Evolutionary conservation across 129 eudicot genomes (phyloP).

Genomic region (Flaveria ramosissima): DNA sequence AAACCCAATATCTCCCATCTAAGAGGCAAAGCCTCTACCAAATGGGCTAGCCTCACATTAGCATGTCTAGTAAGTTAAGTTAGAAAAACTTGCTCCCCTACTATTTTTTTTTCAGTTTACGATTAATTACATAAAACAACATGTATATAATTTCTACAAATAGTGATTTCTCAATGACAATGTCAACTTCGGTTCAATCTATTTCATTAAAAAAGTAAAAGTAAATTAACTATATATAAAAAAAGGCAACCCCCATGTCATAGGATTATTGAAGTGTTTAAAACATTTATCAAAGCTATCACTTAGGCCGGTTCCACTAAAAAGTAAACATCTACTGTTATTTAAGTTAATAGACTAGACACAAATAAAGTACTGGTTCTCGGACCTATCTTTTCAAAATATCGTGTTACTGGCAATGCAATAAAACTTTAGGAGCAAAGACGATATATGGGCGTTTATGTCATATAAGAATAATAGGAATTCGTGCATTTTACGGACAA

Average conservation of each 20-base stretch:
- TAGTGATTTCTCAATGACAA: neutral
- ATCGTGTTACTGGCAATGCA: neutral
- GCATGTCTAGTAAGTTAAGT: neutral
- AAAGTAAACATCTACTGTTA: too few species aligned
- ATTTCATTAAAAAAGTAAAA: neutral
- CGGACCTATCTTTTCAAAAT: neutral
- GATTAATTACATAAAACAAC: neutral
- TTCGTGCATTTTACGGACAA: conserved; percentile 19
- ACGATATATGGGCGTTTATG: neutral
- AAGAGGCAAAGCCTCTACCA: too few species aligned
- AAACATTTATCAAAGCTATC: too few species aligned
- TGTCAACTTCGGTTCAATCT: neutral
- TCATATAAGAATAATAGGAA: neutral
- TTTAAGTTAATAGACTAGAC: too few species aligned
- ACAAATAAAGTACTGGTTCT: too few species aligned
- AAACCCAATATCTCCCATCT: too few species aligned
- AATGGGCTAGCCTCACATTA: too few species aligned
- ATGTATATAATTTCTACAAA: neutral
- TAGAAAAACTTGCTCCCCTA: neutral
- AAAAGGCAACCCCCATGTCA: too few species aligned
- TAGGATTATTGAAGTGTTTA: too few species aligned
- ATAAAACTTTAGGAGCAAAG: neutral
- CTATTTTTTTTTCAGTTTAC: neutral
- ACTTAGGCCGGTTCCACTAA: too few species aligned
- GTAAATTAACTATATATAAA: too few species aligned